Base-by-base conservation (phyloP, 2,329 filamentous ascomycete genomes). In the Didymella lethalis region DNA sequence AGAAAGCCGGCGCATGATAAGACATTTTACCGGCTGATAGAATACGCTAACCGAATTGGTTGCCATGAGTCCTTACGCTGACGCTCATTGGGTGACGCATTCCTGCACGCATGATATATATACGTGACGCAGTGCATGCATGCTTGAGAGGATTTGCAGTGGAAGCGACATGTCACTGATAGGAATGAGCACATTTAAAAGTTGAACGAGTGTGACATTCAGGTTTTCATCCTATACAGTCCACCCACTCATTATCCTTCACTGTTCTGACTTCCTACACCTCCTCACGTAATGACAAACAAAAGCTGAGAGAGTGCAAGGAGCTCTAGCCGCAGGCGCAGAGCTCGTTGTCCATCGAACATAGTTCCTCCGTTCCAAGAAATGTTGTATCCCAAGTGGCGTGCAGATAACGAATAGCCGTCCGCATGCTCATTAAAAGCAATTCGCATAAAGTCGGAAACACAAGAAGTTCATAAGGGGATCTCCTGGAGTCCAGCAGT, bases 191-290 rank as follows among this genome's bases (percentile, higher is more conserved):
- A 5, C 16, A 16, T 16, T 45, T 45, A 18, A 41, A 57, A 45
- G 47, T 54, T 67, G 65, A 74, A 71, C 65, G 72, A 75, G 70
- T 73, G 72, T 75, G 68, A 71, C 68, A 75, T 75, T 75, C 61
- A 72, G 70, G 65, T 72, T 71, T 58, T 75, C 64, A 73, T 74
- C 72, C 72, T 75, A 74, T 70, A 38, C 48, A 51, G 48, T 38
- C 43, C 41, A 68, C 51, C 36, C 44, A 26, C 7, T n/a, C 14
- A 28, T 28, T 50, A 18, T 40, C 50, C 45, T 50, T 54, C 7
- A 40, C 32, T 41, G 49, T 40, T 34, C 36, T 62, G 56, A 50
- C 61, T 29, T 59, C 61, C 16, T 50, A 54, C 46, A 45, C 43
- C 50, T 36, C 53, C 32, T 59, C 57, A 59, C 31, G 32, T 23